A percentile compares a stretch with the other conserved stretches of the same genome.
Evolutionary conservation across 306 rosid species (phyloP).

Genomic region (Aeschynomene evenia): DNA sequence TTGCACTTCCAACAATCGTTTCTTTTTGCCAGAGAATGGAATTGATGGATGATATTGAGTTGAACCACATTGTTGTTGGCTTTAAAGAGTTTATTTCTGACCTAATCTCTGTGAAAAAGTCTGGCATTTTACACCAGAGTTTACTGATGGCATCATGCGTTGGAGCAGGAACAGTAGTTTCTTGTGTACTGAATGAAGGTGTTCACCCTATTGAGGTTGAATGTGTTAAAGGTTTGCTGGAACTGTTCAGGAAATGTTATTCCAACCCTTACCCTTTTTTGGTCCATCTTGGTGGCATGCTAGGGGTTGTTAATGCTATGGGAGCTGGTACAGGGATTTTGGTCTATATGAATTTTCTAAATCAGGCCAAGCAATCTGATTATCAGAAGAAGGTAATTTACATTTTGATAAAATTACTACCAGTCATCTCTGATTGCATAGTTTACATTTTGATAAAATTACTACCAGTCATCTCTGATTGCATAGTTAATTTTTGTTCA

Average conservation of each 20-base stretch:
- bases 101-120: conserved; percentile 56
- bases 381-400: conserved; percentile 60
- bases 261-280: conserved; percentile 65
- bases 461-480: neutral
- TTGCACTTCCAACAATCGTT: conserved; percentile 77
- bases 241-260: conserved; percentile 74
- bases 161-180: conserved; percentile 84
- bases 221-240: conserved; percentile 61
- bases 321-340: conserved; percentile 80
- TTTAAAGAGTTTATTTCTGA: conserved; percentile 70
- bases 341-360: conserved; percentile 49
- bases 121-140: conserved; percentile 57
- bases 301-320: conserved; percentile 78
- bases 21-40: conserved; percentile 81
- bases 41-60: conserved; percentile 63
- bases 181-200: conserved; percentile 66
- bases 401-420: conserved; percentile 13
- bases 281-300: conserved; percentile 87
- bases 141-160: conserved; percentile 85
- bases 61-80: conserved; percentile 54
- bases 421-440: neutral
- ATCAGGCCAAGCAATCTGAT: conserved; percentile 33
- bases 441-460: neutral
- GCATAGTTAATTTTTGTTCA: neutral
- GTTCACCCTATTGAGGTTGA: conserved; percentile 62